Evolutionary conservation across 768 basidiomycete species (phyloP), one percentile per base, ranked within the genome.

Genomic region (Pleurotus citrinopileatus): DNA sequence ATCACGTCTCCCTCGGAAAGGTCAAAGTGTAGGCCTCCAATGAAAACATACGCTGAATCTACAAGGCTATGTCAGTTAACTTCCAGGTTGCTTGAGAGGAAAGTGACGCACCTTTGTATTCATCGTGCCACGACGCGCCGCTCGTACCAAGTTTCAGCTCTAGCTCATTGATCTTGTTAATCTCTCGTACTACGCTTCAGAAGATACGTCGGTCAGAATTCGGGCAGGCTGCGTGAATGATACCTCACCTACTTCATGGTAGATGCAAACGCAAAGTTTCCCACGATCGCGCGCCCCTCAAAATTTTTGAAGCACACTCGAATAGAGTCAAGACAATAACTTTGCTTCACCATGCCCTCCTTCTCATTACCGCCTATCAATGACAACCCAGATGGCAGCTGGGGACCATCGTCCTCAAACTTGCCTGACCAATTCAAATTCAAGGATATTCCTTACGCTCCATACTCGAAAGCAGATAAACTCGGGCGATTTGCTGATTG

Each of bases 391-490:
- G 94, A 95, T 62, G 93, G 91, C 28, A 90, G 91, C 52, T 98
- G 95, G 95, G 93, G 93, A 1, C 91, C 94, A 4, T 83, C 87
- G 3, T 81, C 87, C 0, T 79, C 74, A 2, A 88, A 90, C 68
- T 75, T 95, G 19, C 94, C 96, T 1, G 78, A 88, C 42, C 87
- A 93, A 59, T 98, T 96, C 75, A 94, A 95, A 73, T 97, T 97
- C 81, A 94, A 92, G 71, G 97, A 98, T 63, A 97, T 98, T 56
- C 97, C 97, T 42, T 99, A 98, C 66, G 95, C 96, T 0, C 95
- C 95, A 3, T 98, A 92, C 80, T 94, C 94, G 73, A 99, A 99
- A 83, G 87, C 92, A 32, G 97, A 99, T 79, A 98, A 98, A 71
- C 86, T 99, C 53, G 94, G 93, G 51, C 87, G 96, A 51, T 91